Conservation (phyloP, 768 basidiomycete species). For the Pleurotus tuber-regium region DNA sequence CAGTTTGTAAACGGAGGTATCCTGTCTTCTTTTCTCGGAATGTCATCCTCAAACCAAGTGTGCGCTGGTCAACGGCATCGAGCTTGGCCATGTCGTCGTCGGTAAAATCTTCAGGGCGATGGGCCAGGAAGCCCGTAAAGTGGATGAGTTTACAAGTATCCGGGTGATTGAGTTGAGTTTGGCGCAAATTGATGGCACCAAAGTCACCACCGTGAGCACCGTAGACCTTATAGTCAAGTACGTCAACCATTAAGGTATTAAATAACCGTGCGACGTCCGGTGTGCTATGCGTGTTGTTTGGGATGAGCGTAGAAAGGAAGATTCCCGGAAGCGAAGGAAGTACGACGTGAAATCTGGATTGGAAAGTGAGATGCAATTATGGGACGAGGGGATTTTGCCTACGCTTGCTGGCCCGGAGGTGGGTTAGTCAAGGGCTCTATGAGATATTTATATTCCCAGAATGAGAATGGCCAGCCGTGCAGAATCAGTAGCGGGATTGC, state of each 20-base stretch:
- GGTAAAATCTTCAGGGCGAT: conserved; percentile 1
- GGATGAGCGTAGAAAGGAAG: conserved; percentile 3
- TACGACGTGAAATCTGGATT: conserved; percentile 8
- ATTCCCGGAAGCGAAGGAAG: conserved; percentile 11
- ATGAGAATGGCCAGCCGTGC: conserved; percentile 9
- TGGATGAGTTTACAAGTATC: conserved; percentile 4
- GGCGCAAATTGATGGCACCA: conserved; percentile 6
- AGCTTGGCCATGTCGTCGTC: not conserved
- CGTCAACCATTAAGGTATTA: conserved; percentile 9
- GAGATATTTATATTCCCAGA: conserved; percentile 8
- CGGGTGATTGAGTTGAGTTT: conserved; percentile 5
- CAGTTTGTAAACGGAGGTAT: conserved; percentile 2
- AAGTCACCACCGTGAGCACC: conserved; percentile 12
- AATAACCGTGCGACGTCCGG: conserved; percentile 8
- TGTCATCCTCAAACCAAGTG: not conserved
- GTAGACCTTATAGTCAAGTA: conserved; percentile 7
- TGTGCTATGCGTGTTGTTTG: conserved; percentile 2
- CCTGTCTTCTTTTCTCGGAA: not conserved
- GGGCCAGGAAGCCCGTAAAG: conserved; percentile 2
- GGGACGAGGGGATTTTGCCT: not conserved
- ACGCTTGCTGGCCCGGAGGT: conserved; percentile 3
- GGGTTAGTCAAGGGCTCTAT: conserved; percentile 5
- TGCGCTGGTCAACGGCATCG: conserved; percentile 1
- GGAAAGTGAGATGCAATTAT: not conserved
- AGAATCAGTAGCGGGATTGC: conserved; percentile 10